Percentiles rank a stretch among this genome's conserved stretches.
Evolutionary conservation across 345 rosid species (phyloP).

Genomic region (Dipteronia sinensis): DNA sequence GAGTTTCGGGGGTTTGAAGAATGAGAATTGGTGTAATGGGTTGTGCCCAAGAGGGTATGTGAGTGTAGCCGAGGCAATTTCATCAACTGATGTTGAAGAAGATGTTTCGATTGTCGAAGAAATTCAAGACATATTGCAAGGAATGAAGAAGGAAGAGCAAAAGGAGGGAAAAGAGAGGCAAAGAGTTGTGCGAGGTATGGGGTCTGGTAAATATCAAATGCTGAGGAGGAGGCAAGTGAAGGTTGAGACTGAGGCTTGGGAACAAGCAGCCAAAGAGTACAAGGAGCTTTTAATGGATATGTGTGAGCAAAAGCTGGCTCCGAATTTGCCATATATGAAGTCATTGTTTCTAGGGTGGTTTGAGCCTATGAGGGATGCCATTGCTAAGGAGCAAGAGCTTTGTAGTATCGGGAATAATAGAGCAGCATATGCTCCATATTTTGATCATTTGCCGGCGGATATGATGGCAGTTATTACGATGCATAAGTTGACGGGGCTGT

Average conservation of each 20-base stretch:
- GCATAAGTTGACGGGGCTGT: conserved; percentile 76
- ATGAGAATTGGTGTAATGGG: conserved; percentile 40
- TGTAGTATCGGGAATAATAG: conserved; percentile 55
- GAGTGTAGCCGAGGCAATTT: conserved; percentile 84
- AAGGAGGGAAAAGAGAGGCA: conserved; percentile 39
- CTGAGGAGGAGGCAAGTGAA: conserved; percentile 80
- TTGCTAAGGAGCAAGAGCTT: conserved; percentile 67
- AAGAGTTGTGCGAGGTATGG: conserved; percentile 39
- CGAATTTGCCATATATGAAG: conserved; percentile 88
- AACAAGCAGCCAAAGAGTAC: conserved; percentile 80
- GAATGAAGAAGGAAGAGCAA: conserved; percentile 57
- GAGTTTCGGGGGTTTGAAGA: conserved; percentile 31
- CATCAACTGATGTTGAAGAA: conserved; percentile 79
- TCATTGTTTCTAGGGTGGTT: conserved; percentile 96
- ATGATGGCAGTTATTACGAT: conserved; percentile 91
- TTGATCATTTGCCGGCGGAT: conserved; percentile 85
- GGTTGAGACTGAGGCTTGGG: conserved; percentile 97
- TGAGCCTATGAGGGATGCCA: conserved; percentile 80
- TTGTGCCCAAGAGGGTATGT: conserved; percentile 54
- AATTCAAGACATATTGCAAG: conserved; percentile 62
- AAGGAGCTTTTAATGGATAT: conserved; percentile 79
- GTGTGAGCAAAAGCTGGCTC: conserved; percentile 95
- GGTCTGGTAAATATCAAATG: conserved; percentile 37
- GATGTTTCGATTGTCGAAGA: conserved; percentile 60
- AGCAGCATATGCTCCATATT: conserved; percentile 48